Conservation (phyloP, 257 asterid genomes). For the Jaltomata sinuosa region DNA sequence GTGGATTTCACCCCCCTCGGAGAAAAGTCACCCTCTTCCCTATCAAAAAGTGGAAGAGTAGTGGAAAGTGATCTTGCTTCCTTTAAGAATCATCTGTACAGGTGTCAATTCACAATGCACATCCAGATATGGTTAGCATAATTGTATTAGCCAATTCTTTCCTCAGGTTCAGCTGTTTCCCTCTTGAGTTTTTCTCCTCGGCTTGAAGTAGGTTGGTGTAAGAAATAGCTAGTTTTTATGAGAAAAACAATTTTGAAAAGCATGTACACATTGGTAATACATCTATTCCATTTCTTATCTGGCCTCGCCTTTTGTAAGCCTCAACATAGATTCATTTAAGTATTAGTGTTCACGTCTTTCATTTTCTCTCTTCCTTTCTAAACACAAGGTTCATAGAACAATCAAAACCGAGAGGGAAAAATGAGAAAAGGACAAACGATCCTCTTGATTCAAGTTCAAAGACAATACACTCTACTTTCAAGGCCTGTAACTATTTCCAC, state of each 20-base stretch:
- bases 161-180: neutral
- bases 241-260: neutral
- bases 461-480: neutral
- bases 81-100: neutral
- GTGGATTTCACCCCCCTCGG: constrained; percentile 27
- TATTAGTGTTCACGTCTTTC: neutral
- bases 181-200: neutral
- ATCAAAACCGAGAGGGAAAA: neutral
- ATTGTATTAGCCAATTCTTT: neutral
- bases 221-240: neutral
- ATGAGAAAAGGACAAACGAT: neutral
- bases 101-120: neutral
- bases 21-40: constrained; percentile 56
- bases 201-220: neutral
- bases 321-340: neutral
- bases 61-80: constrained; percentile 34
- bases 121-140: neutral
- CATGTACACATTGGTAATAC: neutral
- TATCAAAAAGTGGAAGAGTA: constrained; percentile 55
- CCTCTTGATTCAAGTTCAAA: neutral
- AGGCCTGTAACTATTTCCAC: neutral
- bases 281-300: neutral
- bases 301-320: neutral
- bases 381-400: neutral
- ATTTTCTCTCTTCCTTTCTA: neutral